Evolutionary conservation across 2,329 filamentous ascomycete genomes (phyloP).

Genomic region (Colletotrichum sp.): DNA sequence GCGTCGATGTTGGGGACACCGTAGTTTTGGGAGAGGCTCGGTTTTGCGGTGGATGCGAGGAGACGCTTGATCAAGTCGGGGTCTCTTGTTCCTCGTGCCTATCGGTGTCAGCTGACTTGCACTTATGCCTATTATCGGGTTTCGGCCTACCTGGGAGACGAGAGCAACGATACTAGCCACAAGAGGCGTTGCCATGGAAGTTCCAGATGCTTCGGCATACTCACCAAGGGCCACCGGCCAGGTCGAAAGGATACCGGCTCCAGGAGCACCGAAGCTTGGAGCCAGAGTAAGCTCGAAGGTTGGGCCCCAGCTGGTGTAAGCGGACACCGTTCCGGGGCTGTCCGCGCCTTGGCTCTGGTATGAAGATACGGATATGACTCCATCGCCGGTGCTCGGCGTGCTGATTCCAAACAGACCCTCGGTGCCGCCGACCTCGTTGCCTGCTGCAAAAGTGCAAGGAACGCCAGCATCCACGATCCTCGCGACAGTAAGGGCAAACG

Average conservation of each 20-base stretch:
- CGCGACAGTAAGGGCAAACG: slow-evolving; percentile 53
- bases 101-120: not conserved
- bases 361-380: slow-evolving; percentile 55
- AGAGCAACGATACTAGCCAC: slow-evolving; percentile 61
- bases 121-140: not conserved
- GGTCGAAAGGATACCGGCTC: slow-evolving; percentile 64
- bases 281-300: slow-evolving; percentile 63
- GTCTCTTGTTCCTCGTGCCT: slow-evolving; percentile 48
- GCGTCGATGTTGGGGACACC: not conserved
- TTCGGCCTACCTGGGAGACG: slow-evolving; percentile 47
- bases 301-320: slow-evolving; percentile 66
- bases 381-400: slow-evolving; percentile 52
- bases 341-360: slow-evolving; percentile 44
- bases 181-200: slow-evolving; percentile 66
- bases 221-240: slow-evolving; percentile 50
- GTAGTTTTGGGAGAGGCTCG: slow-evolving; percentile 34
- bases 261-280: slow-evolving; percentile 59
- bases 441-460: slow-evolving; percentile 57
- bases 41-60: slow-evolving; percentile 55
- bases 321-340: slow-evolving; percentile 1
- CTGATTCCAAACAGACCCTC: slow-evolving; percentile 54
- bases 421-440: slow-evolving; percentile 47
- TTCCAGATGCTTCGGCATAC: slow-evolving; percentile 61
- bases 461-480: slow-evolving; percentile 60
- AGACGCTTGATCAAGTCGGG: slow-evolving; percentile 53